Evolutionary conservation across 2,329 filamentous ascomycete genomes (phyloP).

Genomic region (Pyrenophora graminea): DNA sequence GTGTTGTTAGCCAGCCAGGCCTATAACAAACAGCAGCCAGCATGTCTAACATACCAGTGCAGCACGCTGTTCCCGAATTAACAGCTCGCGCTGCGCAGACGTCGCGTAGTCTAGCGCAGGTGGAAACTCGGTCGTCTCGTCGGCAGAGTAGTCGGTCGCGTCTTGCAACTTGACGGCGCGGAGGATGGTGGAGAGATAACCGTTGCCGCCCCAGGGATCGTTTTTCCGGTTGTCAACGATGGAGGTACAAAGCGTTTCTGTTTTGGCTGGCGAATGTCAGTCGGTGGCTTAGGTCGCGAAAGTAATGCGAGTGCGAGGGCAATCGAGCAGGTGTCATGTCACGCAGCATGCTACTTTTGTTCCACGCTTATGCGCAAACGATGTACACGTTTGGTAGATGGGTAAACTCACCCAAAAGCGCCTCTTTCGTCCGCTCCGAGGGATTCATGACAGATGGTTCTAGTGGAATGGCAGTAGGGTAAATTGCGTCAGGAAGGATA

Average conservation of each 20-base stretch:
- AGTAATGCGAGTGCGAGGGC: too few relatives aligned
- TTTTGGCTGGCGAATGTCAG: constrained; percentile 36
- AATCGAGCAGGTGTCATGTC: too few relatives aligned
- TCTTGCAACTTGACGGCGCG: constrained; percentile 58
- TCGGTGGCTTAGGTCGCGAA: too few relatives aligned
- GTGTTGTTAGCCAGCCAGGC: neutral
- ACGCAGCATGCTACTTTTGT: too few relatives aligned
- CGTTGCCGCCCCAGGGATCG: constrained; percentile 29
- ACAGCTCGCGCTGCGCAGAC: constrained; percentile 61
- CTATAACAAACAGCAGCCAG: neutral
- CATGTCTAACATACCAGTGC: constrained; percentile 54
- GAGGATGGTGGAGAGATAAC: constrained; percentile 58
- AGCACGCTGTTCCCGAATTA: constrained; percentile 63
- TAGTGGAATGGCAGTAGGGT: neutral
- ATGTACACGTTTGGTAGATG: too few relatives aligned
- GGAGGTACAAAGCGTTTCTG: constrained; percentile 47
- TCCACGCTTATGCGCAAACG: too few relatives aligned
- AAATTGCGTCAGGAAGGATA: constrained; percentile 1
- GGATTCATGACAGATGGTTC: constrained; percentile 44
- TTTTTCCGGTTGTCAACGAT: constrained; percentile 53
- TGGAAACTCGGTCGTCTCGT: constrained; percentile 12
- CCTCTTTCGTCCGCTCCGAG: constrained; percentile 49
- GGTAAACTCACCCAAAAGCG: constrained; percentile 39
- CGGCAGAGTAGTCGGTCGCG: constrained; percentile 19
- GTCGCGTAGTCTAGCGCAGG: constrained; percentile 56